phyloP scores from a whole-genome alignment of 2,329 filamentous ascomycete genomes.

The Microdochium trichocladiopsis region DNA sequence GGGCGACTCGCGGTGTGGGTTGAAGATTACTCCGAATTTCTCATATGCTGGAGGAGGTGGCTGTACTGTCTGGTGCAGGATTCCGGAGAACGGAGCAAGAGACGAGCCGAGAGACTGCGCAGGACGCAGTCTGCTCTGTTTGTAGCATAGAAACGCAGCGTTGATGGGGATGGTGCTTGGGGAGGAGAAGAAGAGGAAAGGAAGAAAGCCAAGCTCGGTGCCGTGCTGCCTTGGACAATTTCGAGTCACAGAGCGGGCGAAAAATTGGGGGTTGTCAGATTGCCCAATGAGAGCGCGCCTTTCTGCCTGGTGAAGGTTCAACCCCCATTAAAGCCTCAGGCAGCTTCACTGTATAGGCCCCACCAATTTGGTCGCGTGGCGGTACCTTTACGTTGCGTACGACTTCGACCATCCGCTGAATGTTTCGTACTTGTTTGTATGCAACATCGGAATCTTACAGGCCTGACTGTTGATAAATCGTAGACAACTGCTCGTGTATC shows the following conservation, averaged over 20 bases:
- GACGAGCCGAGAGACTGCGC: constrained; percentile 20
- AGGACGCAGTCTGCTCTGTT: constrained; percentile 43
- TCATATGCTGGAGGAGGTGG: constrained; percentile 62
- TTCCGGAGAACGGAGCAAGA: constrained; percentile 19
- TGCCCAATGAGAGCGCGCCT: not conserved
- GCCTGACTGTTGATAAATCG: no score
- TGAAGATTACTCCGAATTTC: constrained; percentile 99
- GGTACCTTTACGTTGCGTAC: no score
- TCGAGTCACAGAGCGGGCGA: constrained; percentile 8
- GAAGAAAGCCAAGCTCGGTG: constrained; percentile 11
- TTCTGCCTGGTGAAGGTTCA: not conserved
- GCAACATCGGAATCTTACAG: no score
- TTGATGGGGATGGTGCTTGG: constrained; percentile 79
- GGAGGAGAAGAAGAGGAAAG: constrained; percentile 31
- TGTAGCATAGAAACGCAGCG: constrained; percentile 96
- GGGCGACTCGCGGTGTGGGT: constrained; percentile 29
- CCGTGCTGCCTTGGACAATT: constrained; percentile 3
- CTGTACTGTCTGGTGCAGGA: constrained; percentile 1
- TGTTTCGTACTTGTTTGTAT: no score
- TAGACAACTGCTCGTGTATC: no score
- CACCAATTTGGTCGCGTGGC: not conserved
- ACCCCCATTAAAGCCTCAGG: not conserved
- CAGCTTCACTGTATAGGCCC: not conserved
- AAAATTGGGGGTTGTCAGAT: not conserved
- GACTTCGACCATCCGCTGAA: no score